Base-by-base conservation (phyloP, 2,329 filamentous ascomycete species). In the Dothideomycetidae sp. region DNA sequence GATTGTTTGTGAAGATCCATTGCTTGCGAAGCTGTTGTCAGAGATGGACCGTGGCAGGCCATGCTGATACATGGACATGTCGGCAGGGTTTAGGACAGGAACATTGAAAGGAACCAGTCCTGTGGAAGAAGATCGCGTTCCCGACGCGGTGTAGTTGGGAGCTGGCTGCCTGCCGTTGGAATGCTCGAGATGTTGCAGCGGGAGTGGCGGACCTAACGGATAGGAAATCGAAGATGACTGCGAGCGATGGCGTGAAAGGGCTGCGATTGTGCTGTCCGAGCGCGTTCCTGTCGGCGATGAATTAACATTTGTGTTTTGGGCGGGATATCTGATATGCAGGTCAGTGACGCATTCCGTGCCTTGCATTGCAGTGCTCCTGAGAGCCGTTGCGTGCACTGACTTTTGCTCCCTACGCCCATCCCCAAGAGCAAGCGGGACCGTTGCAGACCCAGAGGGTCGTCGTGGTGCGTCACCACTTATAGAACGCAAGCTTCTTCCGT, bases 51-150 rank as follows among this genome's bases (percentile, higher is more conserved):
- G 45, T 37, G 53, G 50, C n/a, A 54, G 47, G 33, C 51, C 52
- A 42, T 56, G 51, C 14, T 50, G 38, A 39, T 56, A 48, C 37
- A 57, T 36, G 23, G 49, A 55, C 53, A 57, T 53, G 30, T 46
- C 48, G 37, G 53, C 52, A 31, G 52, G 43, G 23, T 46, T 43
- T 23, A 45, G 41, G 31, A 33, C 42, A 26, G 39, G 43, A 34
- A 44, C 47, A 48, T 50, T 51, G 37, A 32, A 31, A 38, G 34
- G 43, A 40, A 37, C 21, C 33, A 26, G 33, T 36, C 40, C 43
- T 37, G 7, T 31, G 14, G 31, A 30, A 29, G 36, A 16, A 13
- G 43, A 35, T 17, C 40, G 38, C 31, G 40, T 37, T 37, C 40
- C 38, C 17, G 33, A 35, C 36, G 35, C 30, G 42, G 40, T 36